Evolutionary conservation across 345 rosid genomes (phyloP).

Genomic region (Eucalyptus polyanthemos): DNA sequence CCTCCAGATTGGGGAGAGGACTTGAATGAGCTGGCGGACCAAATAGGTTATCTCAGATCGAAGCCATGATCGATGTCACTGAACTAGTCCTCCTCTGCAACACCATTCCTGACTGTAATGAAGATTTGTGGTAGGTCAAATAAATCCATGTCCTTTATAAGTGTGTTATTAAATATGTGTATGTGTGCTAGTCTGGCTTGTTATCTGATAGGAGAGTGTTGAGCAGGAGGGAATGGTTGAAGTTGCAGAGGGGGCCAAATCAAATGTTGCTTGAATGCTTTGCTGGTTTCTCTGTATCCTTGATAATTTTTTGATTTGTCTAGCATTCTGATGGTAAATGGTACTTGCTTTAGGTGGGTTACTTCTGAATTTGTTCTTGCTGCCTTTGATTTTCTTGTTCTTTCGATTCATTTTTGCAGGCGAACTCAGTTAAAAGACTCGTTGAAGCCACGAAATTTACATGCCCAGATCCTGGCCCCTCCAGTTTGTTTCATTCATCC

Average conservation of each 20-base stretch:
- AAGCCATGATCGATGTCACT: constrained; percentile 9
- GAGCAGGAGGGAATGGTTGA: neutral
- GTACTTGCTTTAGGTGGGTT: neutral
- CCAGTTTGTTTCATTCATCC: neutral
- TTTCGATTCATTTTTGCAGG: neutral
- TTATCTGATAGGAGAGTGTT: neutral
- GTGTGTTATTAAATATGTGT: neutral
- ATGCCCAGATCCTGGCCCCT: neutral
- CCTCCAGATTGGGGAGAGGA: constrained; percentile 48
- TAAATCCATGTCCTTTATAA: neutral
- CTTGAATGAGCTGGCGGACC: constrained; percentile 53
- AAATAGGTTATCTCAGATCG: constrained; percentile 49
- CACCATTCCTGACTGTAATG: neutral
- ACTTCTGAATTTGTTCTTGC: neutral
- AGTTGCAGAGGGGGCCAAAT: neutral
- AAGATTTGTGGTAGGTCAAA: neutral
- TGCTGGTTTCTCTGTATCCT: neutral
- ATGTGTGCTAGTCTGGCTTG: neutral
- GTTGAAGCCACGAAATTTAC: neutral
- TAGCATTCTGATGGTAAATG: neutral
- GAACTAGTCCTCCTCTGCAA: neutral
- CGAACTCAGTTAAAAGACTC: neutral
- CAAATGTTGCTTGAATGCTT: neutral
- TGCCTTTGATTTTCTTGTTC: neutral
- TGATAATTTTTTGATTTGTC: neutral